phyloP scores from a whole-genome alignment of 306 rosid species.

The Rosa chinensis region DNA sequence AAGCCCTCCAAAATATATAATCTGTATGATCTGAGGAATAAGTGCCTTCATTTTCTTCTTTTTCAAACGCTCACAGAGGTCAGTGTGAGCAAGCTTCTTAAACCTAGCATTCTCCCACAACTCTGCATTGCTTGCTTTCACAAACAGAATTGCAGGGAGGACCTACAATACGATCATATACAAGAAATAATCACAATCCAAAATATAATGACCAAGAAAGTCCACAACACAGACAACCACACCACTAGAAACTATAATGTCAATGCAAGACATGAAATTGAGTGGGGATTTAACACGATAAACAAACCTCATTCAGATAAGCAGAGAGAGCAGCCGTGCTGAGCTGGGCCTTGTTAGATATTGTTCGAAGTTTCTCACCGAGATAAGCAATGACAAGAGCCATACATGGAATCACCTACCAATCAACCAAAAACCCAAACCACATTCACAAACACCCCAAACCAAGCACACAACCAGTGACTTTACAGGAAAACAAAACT shows the following conservation, averaged over 20 bases:
- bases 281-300: background rate
- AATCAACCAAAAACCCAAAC: conserved; percentile 15
- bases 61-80: conserved; percentile 52
- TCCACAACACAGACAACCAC: background rate
- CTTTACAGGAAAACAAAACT: background rate
- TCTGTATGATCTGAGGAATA: conserved; percentile 74
- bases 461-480: conserved; percentile 1
- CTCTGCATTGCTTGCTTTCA: conserved; percentile 83
- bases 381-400: conserved; percentile 57
- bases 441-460: conserved; percentile 19
- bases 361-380: conserved; percentile 62
- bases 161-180: conserved; percentile 39
- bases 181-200: background rate
- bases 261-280: background rate
- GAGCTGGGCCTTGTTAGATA: conserved; percentile 64
- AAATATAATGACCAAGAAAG: conserved; percentile 8
- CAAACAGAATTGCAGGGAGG: conserved; percentile 80
- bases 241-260: background rate
- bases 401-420: conserved; percentile 77
- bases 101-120: conserved; percentile 66
- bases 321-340: conserved; percentile 81
- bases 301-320: conserved; percentile 74
- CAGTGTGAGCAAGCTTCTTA: conserved; percentile 60
- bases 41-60: conserved; percentile 87
- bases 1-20: conserved; percentile 62